These are phyloP conservation scores for Otatea glauca DNA, from an alignment of 176 grass and related monocot genomes.

Conservation along the genomic window DNA sequence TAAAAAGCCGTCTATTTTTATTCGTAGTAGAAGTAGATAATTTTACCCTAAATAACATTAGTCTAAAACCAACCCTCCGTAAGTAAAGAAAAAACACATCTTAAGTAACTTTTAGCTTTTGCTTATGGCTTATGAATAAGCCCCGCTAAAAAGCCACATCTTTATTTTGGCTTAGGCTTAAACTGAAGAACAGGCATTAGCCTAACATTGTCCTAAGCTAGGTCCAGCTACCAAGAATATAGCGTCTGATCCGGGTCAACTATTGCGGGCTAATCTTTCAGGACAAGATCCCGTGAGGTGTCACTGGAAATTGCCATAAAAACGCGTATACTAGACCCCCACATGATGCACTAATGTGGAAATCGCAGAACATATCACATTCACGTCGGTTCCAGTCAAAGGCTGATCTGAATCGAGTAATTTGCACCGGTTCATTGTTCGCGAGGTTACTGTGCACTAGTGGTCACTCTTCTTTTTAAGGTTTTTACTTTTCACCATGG, in stretches of 20 bases:
- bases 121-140: too few relatives aligned
- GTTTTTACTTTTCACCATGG: background rate
- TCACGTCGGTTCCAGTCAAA: constrained; percentile 29
- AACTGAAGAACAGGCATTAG: too few relatives aligned
- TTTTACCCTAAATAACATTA: too few relatives aligned
- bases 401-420: constrained; percentile 11
- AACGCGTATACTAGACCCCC: background rate
- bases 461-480: background rate
- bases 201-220: background rate
- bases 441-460: background rate
- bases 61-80: too few relatives aligned
- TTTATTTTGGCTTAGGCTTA: too few relatives aligned
- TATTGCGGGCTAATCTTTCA: constrained; percentile 3
- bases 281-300: background rate
- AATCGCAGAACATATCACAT: constrained; percentile 9
- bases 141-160: too few relatives aligned
- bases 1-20: too few relatives aligned
- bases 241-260: constrained; percentile 46
- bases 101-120: too few relatives aligned
- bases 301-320: background rate
- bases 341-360: constrained; percentile 22
- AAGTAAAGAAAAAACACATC: too few relatives aligned
- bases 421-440: constrained; percentile 7
- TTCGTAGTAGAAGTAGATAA: too few relatives aligned
- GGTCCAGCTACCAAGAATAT: background rate